Conservation (phyloP, 345 rosid genomes). For the Leavenworthia alabamica region DNA sequence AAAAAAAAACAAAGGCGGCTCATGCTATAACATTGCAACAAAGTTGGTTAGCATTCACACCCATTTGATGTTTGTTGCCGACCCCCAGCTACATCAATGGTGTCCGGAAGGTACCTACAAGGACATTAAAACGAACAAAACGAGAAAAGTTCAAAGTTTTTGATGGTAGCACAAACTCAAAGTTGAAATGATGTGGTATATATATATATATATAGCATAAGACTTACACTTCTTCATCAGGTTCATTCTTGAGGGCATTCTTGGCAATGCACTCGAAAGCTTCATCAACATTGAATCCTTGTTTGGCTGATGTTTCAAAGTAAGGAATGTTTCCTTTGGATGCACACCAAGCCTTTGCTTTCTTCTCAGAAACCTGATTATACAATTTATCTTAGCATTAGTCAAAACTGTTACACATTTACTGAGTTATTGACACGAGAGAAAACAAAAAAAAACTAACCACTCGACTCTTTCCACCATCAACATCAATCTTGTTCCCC, state of each 20-base stretch:
- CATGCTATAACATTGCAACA: background rate
- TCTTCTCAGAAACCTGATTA: conserved; percentile 69
- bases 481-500: conserved; percentile 78
- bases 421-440: background rate
- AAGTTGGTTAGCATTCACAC: conserved; percentile 44
- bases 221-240: conserved; percentile 78
- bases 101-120: conserved; percentile 61
- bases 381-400: background rate
- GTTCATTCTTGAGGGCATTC: conserved; percentile 74
- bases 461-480: conserved; percentile 73
- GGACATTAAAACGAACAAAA: background rate
- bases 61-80: conserved; percentile 55
- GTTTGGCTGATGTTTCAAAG: conserved; percentile 82
- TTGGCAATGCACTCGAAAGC: conserved; percentile 76
- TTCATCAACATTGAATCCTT: conserved; percentile 77
- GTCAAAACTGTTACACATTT: background rate
- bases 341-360: conserved; percentile 88
- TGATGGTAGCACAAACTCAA: background rate
- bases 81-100: conserved; percentile 56
- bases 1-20: background rate
- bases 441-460: conserved; percentile 32
- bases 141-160: background rate
- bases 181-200: background rate
- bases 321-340: conserved; percentile 80
- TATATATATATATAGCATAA: background rate